Percentiles rank a stretch among this genome's conserved stretches.
Evolutionary conservation across 768 basidiomycete species (phyloP).

Genomic region (Amanita jacksonii): DNA sequence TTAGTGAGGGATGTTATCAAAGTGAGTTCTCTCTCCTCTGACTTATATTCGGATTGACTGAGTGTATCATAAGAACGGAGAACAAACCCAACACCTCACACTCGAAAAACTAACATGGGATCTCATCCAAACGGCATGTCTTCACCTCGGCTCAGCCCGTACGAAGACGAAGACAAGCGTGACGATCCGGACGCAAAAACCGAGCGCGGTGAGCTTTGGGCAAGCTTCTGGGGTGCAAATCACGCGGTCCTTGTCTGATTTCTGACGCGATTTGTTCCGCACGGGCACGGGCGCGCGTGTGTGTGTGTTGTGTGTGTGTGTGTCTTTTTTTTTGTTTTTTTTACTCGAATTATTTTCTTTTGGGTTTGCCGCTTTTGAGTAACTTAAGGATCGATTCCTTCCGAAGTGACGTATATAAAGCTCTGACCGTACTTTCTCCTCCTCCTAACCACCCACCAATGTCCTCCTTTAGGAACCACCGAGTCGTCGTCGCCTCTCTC

Average conservation of each 20-base stretch:
- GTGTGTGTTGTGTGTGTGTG: no score
- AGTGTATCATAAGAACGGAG: slow-evolving; percentile 30
- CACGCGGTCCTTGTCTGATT: slow-evolving; percentile 24
- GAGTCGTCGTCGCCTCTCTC: slow-evolving; percentile 75
- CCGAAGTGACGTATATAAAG: no score
- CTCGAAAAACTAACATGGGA: slow-evolving; percentile 49
- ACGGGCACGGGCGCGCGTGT: no score
- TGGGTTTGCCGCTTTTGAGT: no score
- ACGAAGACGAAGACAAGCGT: slow-evolving; percentile 21
- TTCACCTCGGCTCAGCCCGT: background rate
- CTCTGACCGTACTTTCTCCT: background rate
- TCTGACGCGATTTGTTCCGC: no score
- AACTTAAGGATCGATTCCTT: no score
- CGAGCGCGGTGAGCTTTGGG: slow-evolving; percentile 62
- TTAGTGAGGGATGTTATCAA: slow-evolving; percentile 26
- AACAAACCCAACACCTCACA: slow-evolving; percentile 43
- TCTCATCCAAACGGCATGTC: slow-evolving; percentile 24
- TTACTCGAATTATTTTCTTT: no score
- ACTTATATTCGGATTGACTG: background rate
- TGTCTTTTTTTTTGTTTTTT: no score
- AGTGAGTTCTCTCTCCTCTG: slow-evolving; percentile 13
- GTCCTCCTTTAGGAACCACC: slow-evolving; percentile 64
- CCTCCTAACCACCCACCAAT: slow-evolving; percentile 23
- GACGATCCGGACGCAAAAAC: slow-evolving; percentile 54
- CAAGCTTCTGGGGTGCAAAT: slow-evolving; percentile 55